These are phyloP conservation scores for Lachnellula hyalina DNA, from an alignment of 2,329 filamentous ascomycete genomes.

Conservation along the genomic window DNA sequence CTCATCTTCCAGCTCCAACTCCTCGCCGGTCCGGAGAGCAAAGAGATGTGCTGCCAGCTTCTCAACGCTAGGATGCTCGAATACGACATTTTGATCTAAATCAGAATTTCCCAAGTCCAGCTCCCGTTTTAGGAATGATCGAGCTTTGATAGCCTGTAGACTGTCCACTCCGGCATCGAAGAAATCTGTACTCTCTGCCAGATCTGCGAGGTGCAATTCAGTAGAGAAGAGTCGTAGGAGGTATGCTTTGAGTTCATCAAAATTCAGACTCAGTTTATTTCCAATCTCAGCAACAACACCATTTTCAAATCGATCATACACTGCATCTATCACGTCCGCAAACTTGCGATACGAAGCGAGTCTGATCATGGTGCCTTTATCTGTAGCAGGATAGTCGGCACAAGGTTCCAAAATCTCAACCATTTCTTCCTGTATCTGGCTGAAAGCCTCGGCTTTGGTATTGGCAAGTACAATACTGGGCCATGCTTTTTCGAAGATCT, in stretches of 20 bases:
- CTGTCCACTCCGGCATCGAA: slow-evolving; percentile 53
- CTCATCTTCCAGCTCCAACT: slow-evolving; percentile 32
- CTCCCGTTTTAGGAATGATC: slow-evolving; percentile 44
- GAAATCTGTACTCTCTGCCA: slow-evolving; percentile 41
- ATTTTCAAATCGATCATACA: slow-evolving; percentile 30
- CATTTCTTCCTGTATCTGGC: slow-evolving; percentile 46
- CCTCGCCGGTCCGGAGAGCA: slow-evolving; percentile 31
- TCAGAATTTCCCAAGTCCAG: slow-evolving; percentile 42
- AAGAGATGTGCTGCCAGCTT: slow-evolving; percentile 41
- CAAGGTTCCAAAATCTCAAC: slow-evolving; percentile 42
- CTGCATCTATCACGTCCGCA: slow-evolving; percentile 36
- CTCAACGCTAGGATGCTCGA: slow-evolving; percentile 47
- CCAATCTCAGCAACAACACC: neutral
- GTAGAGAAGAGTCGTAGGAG: slow-evolving; percentile 14
- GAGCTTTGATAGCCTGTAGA: slow-evolving; percentile 50
- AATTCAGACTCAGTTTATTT: slow-evolving; percentile 16
- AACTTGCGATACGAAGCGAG: slow-evolving; percentile 43
- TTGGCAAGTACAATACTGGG: slow-evolving; percentile 48
- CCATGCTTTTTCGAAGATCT: slow-evolving; percentile 44
- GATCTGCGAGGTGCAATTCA: slow-evolving; percentile 3
- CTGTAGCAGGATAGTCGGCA: slow-evolving; percentile 40
- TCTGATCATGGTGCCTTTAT: slow-evolving; percentile 50
- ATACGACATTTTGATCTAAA: slow-evolving; percentile 52
- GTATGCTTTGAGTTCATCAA: slow-evolving; percentile 30
- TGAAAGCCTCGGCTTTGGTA: slow-evolving; percentile 43